Conservation (phyloP, 345 rosid genomes). For the Gossypium thurberi region DNA sequence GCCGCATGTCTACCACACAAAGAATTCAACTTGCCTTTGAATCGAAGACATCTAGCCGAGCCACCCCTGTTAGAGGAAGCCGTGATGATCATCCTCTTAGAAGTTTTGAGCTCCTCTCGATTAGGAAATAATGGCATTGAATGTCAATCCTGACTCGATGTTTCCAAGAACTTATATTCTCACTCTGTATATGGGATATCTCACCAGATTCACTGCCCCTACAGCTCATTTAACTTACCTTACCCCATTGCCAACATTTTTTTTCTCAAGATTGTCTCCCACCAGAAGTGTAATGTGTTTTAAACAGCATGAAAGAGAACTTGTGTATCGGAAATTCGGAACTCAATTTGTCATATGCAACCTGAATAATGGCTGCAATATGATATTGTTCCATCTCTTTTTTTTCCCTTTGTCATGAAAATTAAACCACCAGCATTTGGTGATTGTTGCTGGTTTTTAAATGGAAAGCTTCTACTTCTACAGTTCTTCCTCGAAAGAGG, state of each 20-base stretch:
- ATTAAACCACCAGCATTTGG: too few relatives aligned
- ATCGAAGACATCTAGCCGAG: slow-evolving; percentile 46
- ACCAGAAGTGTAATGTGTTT: slow-evolving; percentile 5
- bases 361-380: slow-evolving; percentile 17
- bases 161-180: slow-evolving; percentile 7
- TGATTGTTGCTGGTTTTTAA: too few relatives aligned
- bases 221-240: slow-evolving; percentile 1
- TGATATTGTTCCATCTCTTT: neutral
- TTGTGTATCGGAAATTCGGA: slow-evolving; percentile 3
- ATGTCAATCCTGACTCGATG: neutral
- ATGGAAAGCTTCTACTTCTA: too few relatives aligned
- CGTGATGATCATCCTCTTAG: slow-evolving; percentile 48
- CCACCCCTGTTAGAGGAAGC: slow-evolving; percentile 34
- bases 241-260: neutral
- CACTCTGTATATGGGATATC: slow-evolving; percentile 20
- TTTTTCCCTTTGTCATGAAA: neutral
- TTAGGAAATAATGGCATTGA: slow-evolving; percentile 35
- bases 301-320: slow-evolving; percentile 1
- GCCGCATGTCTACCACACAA: slow-evolving; percentile 55
- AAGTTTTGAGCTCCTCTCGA: slow-evolving; percentile 62
- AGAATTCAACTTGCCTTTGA: slow-evolving; percentile 45
- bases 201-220: slow-evolving; percentile 7
- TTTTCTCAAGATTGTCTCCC: neutral
- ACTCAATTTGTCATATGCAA: slow-evolving; percentile 9
- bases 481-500: too few relatives aligned